Conservation (phyloP, 1,284 basidiomycete genomes). For the Austroboletus novae-zelandiae region DNA sequence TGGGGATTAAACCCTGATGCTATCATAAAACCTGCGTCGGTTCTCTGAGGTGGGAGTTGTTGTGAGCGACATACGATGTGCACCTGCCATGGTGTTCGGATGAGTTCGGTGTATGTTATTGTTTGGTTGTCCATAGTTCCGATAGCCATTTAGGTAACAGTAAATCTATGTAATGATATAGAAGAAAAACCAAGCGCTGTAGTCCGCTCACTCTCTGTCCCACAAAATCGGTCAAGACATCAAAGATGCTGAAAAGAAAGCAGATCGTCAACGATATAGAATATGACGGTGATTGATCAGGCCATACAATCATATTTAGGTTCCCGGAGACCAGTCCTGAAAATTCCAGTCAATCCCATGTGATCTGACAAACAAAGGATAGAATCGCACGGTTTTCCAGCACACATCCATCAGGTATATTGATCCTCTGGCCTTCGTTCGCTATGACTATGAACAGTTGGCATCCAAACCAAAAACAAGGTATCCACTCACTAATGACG, state of each 20-base stretch:
- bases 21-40: constrained; percentile 19
- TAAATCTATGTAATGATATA: neutral
- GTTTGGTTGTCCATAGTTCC: constrained; percentile 14
- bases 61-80: constrained; percentile 24
- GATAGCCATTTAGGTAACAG: neutral
- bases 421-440: constrained; percentile 92
- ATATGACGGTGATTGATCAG: neutral
- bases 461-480: neutral
- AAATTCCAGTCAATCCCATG: constrained; percentile 8
- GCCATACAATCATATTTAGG: constrained; percentile 62
- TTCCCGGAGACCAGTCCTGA: constrained; percentile 62
- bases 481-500: constrained; percentile 51
- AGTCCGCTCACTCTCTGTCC: constrained; percentile 30
- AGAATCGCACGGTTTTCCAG: constrained; percentile 78
- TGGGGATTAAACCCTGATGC: constrained; percentile 82
- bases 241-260: constrained; percentile 95
- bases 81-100: constrained; percentile 30
- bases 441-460: constrained; percentile 54
- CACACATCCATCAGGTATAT: constrained; percentile 93
- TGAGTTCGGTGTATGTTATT: constrained; percentile 24
- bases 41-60: neutral
- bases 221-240: constrained; percentile 88
- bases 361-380: neutral
- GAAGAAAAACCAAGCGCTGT: neutral
- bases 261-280: constrained; percentile 42